A percentile compares a stretch with the other conserved stretches of the same genome.
Conservation (phyloP, 148 eudicot genomes). For the Tetragonia tetragonoides region DNA sequence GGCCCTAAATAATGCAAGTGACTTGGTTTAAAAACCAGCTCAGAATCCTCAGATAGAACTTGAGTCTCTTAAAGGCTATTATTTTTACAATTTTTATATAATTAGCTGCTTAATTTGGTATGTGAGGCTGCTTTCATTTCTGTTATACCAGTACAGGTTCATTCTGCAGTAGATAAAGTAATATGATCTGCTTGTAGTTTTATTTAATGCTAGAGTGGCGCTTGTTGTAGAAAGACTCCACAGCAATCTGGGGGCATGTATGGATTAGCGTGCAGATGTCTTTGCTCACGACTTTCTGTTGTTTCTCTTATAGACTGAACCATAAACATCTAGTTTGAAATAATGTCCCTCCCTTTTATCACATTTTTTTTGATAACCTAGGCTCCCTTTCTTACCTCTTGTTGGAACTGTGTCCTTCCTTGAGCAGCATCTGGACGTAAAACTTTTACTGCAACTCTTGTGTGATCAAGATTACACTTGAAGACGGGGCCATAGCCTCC, state of each 20-base stretch:
- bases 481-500: constrained; percentile 66
- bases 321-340: not conserved
- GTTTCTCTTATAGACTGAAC: not conserved
- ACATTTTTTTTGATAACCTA: not conserved
- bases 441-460: constrained; percentile 57
- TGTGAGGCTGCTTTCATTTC: not conserved
- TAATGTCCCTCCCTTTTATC: not conserved
- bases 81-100: not conserved
- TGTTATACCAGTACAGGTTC: not conserved
- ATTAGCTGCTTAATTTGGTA: not conserved
- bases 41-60: not conserved
- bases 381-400: constrained; percentile 36
- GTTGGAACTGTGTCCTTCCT: constrained; percentile 53
- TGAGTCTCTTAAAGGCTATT: constrained; percentile 1
- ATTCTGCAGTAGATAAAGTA: not conserved
- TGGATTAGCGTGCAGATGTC: not conserved
- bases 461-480: constrained; percentile 57
- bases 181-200: not conserved
- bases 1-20: not conserved
- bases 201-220: not conserved
- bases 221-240: not conserved
- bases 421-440: constrained; percentile 60
- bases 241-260: not conserved
- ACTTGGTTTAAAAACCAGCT: not conserved
- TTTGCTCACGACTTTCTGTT: not conserved